Base-by-base conservation (phyloP, 2,329 filamentous ascomycete species). In the Rhynchosporium graminicola region DNA sequence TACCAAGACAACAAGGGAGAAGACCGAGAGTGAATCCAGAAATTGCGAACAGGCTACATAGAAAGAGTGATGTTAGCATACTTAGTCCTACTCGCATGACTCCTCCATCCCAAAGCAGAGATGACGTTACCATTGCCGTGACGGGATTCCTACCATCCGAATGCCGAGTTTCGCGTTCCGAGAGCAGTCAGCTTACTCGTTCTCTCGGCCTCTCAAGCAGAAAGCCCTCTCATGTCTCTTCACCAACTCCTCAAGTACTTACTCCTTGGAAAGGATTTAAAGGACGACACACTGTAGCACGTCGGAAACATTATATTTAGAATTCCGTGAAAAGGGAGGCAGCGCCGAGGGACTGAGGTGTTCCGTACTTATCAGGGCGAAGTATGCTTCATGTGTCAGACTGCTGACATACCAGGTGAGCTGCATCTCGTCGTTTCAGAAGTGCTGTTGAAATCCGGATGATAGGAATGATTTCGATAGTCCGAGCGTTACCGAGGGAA, bases 381-480 rank as follows among this genome's bases (percentile, higher is more conserved):
- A 38, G 29, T 38, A 40, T 36, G 40, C n/a, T 9, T 36, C 33
- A 33, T 54, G 54, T 57, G 33, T 57, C 54, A 57, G 42, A 57
- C 3, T 45, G 54, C 54, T 57, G 40, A 57, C 54, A 57, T 12
- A 26, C 54, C 20, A 28, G 13, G 20, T 57, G 26, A 29, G 54
- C 42, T 57, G 54, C 54, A 57, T 29, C 36, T 54, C 36, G 33
- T 4, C 31, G 54, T 57, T 57, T 57, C 54, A 57, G 12, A n/a
- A 33, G 3, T 10, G 20, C 28, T 13, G 29, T 45, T 26, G 54
- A 40, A 46, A 33, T 57, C 40, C 54, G 54, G 54, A 36, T 57
- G 20, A 43, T 57, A 26, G 28, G 29, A 45, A 15, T 10, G 9
- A 4, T 2, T 33, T 28, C 43, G 40, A 57, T 29, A 45, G 10